Evolutionary conservation across 1,139 yeast species (phyloP).

Genomic region (Hanseniaspora gamundiae): DNA sequence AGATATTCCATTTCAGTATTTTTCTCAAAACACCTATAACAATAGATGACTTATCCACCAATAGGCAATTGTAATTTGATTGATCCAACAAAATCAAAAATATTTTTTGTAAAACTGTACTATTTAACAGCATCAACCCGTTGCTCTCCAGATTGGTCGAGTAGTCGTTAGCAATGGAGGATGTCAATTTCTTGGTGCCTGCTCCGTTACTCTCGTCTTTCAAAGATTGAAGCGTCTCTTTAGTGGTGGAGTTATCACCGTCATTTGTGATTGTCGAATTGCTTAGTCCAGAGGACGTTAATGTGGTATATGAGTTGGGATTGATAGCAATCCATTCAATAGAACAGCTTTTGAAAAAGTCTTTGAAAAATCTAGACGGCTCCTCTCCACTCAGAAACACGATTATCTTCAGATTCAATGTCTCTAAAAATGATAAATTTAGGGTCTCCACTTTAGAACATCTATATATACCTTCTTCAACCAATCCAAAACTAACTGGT

Average conservation of each 20-base stretch:
- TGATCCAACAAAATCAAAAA: constrained; percentile 52
- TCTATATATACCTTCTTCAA: constrained; percentile 53
- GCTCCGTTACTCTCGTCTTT: background rate
- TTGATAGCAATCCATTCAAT: constrained; percentile 22
- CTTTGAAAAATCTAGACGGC: constrained; percentile 38
- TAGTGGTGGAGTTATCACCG: background rate
- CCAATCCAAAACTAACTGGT: constrained; percentile 69
- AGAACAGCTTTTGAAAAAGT: constrained; percentile 22
- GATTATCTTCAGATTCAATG: constrained; percentile 45
- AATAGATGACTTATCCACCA: constrained; percentile 73
- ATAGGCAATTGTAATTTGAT: constrained; percentile 52
- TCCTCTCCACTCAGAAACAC: constrained; percentile 60
- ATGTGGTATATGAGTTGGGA: constrained; percentile 13
- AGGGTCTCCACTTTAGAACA: constrained; percentile 20
- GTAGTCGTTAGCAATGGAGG: constrained; percentile 3
- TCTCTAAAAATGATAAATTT: constrained; percentile 54
- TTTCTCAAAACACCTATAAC: constrained; percentile 70
- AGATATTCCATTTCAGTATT: constrained; percentile 80
- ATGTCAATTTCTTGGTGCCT: background rate
- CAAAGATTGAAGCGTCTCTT: background rate
- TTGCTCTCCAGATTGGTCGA: constrained; percentile 28
- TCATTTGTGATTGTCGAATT: constrained; percentile 11
- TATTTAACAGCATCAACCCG: constrained; percentile 63
- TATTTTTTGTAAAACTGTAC: constrained; percentile 41
- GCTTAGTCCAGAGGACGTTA: constrained; percentile 18